Evolutionary conservation across 768 basidiomycete genomes (phyloP).

Genomic region (Holtermanniella nyarrowii): DNA sequence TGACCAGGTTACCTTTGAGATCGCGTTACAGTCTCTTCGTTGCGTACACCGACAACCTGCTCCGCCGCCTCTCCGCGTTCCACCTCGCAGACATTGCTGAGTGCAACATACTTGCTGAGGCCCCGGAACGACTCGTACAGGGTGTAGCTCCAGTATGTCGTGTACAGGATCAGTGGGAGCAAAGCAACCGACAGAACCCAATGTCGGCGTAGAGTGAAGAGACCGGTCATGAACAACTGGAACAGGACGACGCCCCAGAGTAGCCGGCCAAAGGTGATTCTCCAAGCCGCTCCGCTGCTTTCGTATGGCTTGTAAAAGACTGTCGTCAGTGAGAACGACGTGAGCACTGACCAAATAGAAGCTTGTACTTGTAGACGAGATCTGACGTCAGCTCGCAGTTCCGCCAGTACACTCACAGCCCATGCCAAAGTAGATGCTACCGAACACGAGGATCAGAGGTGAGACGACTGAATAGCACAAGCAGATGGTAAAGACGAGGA

Average conservation of each 20-base stretch:
- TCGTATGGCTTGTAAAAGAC: conserved; percentile 99
- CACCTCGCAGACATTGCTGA: conserved; percentile 66
- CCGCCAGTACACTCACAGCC: conserved; percentile 45
- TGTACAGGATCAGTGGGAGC: conserved; percentile 63
- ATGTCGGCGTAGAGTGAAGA: conserved; percentile 64
- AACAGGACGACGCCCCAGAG: conserved; percentile 89
- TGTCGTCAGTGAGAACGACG: conserved; percentile 35
- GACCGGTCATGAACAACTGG: conserved; percentile 91
- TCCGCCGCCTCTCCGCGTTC: conserved; percentile 78
- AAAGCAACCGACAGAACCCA: conserved; percentile 56
- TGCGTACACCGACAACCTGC: conserved; percentile 61
- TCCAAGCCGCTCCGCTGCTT: conserved; percentile 95
- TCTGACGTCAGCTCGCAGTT: conserved; percentile 39
- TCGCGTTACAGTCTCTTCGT: conserved; percentile 77
- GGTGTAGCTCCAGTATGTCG: conserved; percentile 71
- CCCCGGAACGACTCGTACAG: conserved; percentile 58
- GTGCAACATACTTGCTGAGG: conserved; percentile 68
- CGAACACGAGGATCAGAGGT: conserved; percentile 87
- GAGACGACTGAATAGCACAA: conserved; percentile 92
- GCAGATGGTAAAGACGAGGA: conserved; percentile 90
- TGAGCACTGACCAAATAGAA: conserved; percentile 67
- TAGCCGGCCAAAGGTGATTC: conserved; percentile 81
- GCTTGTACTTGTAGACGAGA: conserved; percentile 95
- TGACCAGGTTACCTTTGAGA: conserved; percentile 61
- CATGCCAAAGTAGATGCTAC: conserved; percentile 90